Base-by-base conservation (phyloP, 148 eudicot species). In the Chenopodium berlandieri region DNA sequence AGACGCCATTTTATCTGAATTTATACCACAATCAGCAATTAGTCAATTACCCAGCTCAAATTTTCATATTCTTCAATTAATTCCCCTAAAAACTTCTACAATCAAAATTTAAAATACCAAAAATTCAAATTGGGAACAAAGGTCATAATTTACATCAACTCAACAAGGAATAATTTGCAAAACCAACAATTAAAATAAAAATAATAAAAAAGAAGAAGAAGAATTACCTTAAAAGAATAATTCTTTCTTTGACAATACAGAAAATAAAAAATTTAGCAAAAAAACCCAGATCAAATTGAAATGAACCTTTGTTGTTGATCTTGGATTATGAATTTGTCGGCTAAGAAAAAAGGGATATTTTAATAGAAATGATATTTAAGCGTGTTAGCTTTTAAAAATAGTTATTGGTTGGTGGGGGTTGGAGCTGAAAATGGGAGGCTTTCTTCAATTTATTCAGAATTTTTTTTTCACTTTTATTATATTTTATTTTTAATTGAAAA, bases 321-420 rank as follows among this genome's bases (percentile, higher is more conserved):
- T 10, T 14, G 6, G 77, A 74, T 74, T 2, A 50, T 50, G 16
- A 56, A 27, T 6, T 48, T 23, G 37, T 25, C 9, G 63, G 34
- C 20, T 47, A 23, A 22, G 19, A 47, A 48, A 47, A 9, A 16
- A 0, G 23, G 37, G 6, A 56, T 32, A 16, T 70, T 32, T 32
- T 72, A 11, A 72, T 74, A 25, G 60, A 73, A 47, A 44, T 6
- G 52, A 72, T 44, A 30, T 20, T 12, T 44, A 74, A 40, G 52
- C 37, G 77, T 16, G 60, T n/a, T 56, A 47, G 19, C 12, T 50
- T 27, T 20, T 4, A 19, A 72, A 12, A 48, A 23, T 48, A 1
- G 77, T 25, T 23, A 10, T 73, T 50, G 75, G 63, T 74, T 74
- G 77, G 77, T 74, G 63, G 40, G 63, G 30, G 77, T 74, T 52